Evolutionary conservation across 2,329 filamentous ascomycete species (phyloP).

Genomic region (Phialocephala sp.): DNA sequence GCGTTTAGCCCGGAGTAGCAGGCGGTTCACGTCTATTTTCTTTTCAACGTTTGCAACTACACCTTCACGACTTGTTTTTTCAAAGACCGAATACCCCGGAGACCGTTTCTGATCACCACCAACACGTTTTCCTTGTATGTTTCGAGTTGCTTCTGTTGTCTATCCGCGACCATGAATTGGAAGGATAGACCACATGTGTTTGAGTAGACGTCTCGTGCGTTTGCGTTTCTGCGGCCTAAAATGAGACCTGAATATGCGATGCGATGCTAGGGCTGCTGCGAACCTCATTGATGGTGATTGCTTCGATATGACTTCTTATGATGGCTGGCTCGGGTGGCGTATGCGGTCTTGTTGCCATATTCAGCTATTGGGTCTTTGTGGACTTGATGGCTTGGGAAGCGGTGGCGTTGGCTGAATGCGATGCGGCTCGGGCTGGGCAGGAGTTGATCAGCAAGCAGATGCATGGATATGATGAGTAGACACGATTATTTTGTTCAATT

Average conservation of each 20-base stretch:
- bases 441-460: conserved; percentile 9
- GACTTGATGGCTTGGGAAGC: background rate
- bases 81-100: conserved; percentile 38
- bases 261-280: conserved; percentile 1
- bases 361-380: background rate
- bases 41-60: conserved; percentile 18
- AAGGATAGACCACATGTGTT: conserved; percentile 14
- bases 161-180: conserved; percentile 14
- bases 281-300: background rate
- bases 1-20: conserved; percentile 8
- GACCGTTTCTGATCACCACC: conserved; percentile 24
- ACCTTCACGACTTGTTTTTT: conserved; percentile 28
- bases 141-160: conserved; percentile 13
- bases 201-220: conserved; percentile 15
- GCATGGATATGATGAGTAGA: conserved; percentile 15
- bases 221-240: background rate
- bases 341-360: background rate
- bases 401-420: background rate
- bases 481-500: conserved; percentile 24
- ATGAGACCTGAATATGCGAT: background rate
- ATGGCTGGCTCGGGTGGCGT: background rate
- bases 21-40: conserved; percentile 12
- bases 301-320: background rate
- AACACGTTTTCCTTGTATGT: conserved; percentile 21
- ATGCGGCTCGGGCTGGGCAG: background rate